These are phyloP conservation scores for Chlorencoelia australis DNA, from an alignment of 2,329 filamentous ascomycete species.

Conservation along the genomic window DNA sequence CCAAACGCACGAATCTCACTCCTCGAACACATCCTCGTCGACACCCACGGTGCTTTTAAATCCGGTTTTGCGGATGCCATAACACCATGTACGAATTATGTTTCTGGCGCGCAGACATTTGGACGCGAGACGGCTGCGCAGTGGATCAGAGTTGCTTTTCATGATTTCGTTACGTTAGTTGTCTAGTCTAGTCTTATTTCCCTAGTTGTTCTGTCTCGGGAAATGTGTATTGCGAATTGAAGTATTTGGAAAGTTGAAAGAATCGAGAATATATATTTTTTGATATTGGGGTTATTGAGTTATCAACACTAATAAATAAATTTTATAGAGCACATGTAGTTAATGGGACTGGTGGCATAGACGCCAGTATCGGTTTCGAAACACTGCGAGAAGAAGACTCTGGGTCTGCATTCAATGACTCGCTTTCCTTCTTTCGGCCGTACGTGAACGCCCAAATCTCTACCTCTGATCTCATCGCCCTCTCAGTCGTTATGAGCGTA, in stretches of 20 bases:
- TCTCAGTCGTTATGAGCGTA: conserved; percentile 1
- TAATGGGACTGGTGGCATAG: conserved; percentile 38
- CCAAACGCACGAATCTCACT: conserved; percentile 13
- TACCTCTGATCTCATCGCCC: conserved; percentile 15
- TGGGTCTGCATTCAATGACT: conserved; percentile 33
- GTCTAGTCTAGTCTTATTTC: no score
- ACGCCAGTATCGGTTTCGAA: conserved; percentile 30
- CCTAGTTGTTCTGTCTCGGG: no score
- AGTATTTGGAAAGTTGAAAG: no score
- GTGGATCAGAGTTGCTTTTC: conserved; percentile 51
- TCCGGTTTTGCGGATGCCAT: conserved; percentile 42
- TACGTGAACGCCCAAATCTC: conserved; percentile 7
- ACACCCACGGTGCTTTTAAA: conserved; percentile 14
- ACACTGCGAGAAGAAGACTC: conserved; percentile 30
- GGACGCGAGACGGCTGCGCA: conserved; percentile 41
- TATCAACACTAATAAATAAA: no score
- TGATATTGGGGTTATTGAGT: no score
- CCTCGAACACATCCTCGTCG: conserved; percentile 17
- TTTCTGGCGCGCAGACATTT: conserved; percentile 37
- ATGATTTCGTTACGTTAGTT: conserved; percentile 53
- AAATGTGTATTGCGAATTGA: no score
- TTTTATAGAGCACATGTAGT: conserved; percentile 34
- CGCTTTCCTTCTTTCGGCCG: conserved; percentile 1
- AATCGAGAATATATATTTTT: no score
- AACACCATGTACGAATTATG: conserved; percentile 44